A percentile compares a stretch with the other conserved stretches of the same genome.
phyloP scores from a whole-genome alignment of 75 land plant genomes.

The Cunninghamia lanceolata region DNA sequence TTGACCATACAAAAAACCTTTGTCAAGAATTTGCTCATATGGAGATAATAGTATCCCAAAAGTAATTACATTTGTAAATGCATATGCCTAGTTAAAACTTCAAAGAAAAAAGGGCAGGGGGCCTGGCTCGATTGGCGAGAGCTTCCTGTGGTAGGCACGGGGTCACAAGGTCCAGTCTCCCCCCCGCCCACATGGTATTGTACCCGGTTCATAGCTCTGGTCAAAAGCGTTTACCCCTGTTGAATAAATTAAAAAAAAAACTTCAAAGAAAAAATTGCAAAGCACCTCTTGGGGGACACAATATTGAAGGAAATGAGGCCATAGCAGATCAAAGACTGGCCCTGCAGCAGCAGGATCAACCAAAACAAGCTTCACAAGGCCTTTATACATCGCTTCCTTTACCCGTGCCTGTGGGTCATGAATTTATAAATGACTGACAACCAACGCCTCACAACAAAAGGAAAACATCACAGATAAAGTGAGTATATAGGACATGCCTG shows the following conservation, averaged over 20 bases:
- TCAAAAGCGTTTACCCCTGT: no score
- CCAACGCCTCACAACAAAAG: not conserved
- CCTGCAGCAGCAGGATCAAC: constrained; percentile 58
- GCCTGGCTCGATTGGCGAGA: no score
- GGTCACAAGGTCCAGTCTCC: no score
- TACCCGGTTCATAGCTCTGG: no score
- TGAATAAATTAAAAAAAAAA: no score
- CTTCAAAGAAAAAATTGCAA: not conserved
- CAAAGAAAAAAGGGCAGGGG: not conserved
- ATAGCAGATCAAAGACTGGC: constrained; percentile 63
- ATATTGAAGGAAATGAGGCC: constrained; percentile 78
- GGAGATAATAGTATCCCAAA: not conserved
- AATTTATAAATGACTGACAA: not conserved
- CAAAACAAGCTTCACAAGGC: constrained; percentile 64
- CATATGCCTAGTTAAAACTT: not conserved
- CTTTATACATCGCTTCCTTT: constrained; percentile 61
- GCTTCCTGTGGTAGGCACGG: no score
- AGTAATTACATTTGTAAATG: not conserved
- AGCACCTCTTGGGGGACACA: constrained; percentile 48
- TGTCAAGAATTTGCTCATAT: not conserved
- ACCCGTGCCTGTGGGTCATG: constrained; percentile 53
- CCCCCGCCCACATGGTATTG: no score
- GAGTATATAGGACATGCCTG: constrained; percentile 43
- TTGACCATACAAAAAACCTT: not conserved
- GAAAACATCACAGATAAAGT: not conserved